These are phyloP conservation scores for Neurospora sp. DNA, from an alignment of 495 filamentous ascomycete genomes.

Conservation along the genomic window DNA sequence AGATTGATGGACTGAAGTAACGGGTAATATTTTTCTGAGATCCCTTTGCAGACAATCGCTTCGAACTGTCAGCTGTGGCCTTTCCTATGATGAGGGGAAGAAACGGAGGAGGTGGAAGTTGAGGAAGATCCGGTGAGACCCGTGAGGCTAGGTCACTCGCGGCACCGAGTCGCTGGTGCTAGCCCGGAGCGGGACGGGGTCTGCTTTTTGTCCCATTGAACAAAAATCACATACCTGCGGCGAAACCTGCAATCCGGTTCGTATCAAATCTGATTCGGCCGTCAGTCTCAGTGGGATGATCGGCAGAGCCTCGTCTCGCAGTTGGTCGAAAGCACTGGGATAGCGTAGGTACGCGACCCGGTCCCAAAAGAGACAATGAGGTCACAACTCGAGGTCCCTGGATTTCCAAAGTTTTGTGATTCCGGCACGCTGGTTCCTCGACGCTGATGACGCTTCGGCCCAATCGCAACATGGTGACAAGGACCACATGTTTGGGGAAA, in stretches of 20 bases:
- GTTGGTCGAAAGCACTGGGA: neutral
- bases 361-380: neutral
- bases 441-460: neutral
- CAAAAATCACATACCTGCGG: neutral
- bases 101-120: neutral
- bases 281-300: neutral
- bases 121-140: neutral
- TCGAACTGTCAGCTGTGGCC: neutral
- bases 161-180: neutral
- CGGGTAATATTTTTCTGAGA: neutral
- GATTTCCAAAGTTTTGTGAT: neutral
- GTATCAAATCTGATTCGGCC: neutral
- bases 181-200: neutral
- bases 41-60: neutral
- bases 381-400: neutral
- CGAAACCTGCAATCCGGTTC: neutral
- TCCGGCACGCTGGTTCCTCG: neutral
- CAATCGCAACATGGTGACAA: neutral
- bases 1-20: neutral
- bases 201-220: neutral
- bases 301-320: neutral
- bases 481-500: neutral
- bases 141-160: neutral
- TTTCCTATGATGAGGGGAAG: neutral
- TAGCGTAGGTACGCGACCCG: neutral